Conservation (phyloP, 208 protist species). For the Acanthamoeba lugdunensis region DNA sequence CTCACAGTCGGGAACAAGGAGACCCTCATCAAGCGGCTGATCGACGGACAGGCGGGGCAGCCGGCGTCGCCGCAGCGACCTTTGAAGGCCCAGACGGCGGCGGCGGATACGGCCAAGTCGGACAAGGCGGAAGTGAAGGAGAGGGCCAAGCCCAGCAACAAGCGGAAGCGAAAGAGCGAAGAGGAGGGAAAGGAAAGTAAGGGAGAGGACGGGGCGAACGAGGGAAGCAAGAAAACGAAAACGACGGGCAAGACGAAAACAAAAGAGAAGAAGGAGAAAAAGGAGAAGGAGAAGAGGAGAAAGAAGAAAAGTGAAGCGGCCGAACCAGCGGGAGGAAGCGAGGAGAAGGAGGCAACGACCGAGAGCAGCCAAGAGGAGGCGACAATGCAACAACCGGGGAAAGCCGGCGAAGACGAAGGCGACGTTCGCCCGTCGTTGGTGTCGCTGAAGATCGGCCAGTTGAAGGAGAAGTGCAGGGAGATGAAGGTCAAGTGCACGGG, state of each 20-base stretch:
- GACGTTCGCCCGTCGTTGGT: neutral
- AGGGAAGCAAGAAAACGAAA: neutral
- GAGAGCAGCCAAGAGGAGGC: neutral
- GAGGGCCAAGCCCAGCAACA: slow-evolving; percentile 27
- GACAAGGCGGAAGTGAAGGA: neutral
- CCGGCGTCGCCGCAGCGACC: neutral
- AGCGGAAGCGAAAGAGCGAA: slow-evolving; percentile 31
- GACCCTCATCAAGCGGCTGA: slow-evolving; percentile 1
- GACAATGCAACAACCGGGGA: neutral
- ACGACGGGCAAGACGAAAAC: neutral
- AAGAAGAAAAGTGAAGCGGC: neutral
- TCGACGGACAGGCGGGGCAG: neutral
- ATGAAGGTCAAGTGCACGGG: neutral
- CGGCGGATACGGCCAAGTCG: neutral
- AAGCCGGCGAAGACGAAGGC: neutral
- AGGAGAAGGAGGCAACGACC: neutral
- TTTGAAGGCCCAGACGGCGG: neutral
- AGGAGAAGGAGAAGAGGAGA: neutral
- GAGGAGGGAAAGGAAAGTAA: neutral
- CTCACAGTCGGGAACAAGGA: neutral
- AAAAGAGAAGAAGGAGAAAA: neutral
- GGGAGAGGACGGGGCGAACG: neutral
- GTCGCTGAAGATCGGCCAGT: neutral
- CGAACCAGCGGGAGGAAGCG: neutral
- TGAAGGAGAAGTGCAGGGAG: neutral